Base-by-base conservation (phyloP, 2,329 filamentous ascomycete genomes). In the Hymenotorrendiella dingleyae region DNA sequence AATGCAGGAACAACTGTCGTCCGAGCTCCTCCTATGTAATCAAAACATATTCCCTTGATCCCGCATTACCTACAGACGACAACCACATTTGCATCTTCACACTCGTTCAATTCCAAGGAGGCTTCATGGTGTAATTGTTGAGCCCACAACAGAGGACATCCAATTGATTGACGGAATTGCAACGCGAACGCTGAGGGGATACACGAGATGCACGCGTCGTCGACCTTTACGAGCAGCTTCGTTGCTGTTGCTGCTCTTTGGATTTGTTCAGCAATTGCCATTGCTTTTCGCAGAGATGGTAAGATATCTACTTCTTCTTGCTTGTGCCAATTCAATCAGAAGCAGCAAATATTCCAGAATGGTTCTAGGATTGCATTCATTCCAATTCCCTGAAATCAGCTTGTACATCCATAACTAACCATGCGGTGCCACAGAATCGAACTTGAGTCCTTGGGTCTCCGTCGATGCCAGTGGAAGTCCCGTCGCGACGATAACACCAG, bases 401-500 rank as follows among this genome's bases (percentile, higher is more conserved):
- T 35, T 3, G 22, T 5, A n/a, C 11, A 12, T 12, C 6, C 32
- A 23, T 14, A 22, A 10, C 21, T 26, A 30, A 23, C 28, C 21
- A 23, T 6, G 30, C 12, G 19, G 6, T 22, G 40, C 41, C 16
- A 43, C 32, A 16, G 36, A 43, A 35, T 29, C 33, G 7, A 35
- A 17, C 12, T 43, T 58, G 11, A 40, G 48, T 28, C 53, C 56
- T 14, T 60, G 52, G 53, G 48, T 60, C 12, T 53, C 56, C 4
- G 52, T 59, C 20, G 46, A 54, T 45, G 45, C 47, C n/a, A 55
- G 47, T 40, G 56, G 55, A 11, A 23, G 42, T 16, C 47, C 48
- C 19, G 43, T 49, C 2, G 53, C 57, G 16, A 60, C 56, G 3
- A 49, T 55, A 21, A 59, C 55, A 11, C 54, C 57, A 1, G 41